These are phyloP conservation scores for Aspergillus asperescens DNA, from an alignment of 495 filamentous ascomycete genomes.

Conservation along the genomic window DNA sequence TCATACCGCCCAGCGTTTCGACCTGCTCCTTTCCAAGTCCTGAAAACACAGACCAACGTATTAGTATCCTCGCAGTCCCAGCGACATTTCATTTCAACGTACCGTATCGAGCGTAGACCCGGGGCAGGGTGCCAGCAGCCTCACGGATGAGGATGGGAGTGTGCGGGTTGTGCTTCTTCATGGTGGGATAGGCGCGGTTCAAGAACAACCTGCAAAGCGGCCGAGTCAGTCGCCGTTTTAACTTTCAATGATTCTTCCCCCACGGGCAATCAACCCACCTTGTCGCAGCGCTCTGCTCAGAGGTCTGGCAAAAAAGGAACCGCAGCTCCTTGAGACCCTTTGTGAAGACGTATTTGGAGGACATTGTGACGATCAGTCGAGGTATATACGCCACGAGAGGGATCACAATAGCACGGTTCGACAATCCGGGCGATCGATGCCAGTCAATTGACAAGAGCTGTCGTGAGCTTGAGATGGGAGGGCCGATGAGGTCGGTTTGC, in stretches of 20 bases:
- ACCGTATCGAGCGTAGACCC: constrained; percentile 93
- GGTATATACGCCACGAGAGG: background rate
- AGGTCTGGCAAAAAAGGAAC: constrained; percentile 93
- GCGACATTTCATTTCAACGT: constrained; percentile 25
- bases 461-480: constrained; percentile 2
- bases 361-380: constrained; percentile 55
- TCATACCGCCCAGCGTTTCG: constrained; percentile 67
- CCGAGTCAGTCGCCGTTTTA: constrained; percentile 15
- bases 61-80: background rate
- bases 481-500: background rate
- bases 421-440: background rate
- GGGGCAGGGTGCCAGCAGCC: constrained; percentile 72
- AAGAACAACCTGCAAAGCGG: constrained; percentile 67
- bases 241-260: background rate
- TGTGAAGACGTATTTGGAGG: constrained; percentile 85
- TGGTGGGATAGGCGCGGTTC: constrained; percentile 86
- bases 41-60: constrained; percentile 28
- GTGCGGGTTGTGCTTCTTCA: constrained; percentile 98
- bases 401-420: background rate
- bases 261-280: constrained; percentile 49
- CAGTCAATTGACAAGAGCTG: background rate
- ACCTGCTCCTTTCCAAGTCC: constrained; percentile 86
- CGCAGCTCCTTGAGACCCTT: constrained; percentile 89
- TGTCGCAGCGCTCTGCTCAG: constrained; percentile 77
- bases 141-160: constrained; percentile 94